Evolutionary conservation across 768 basidiomycete species (phyloP).

Genomic region (Harrya chromipes): DNA sequence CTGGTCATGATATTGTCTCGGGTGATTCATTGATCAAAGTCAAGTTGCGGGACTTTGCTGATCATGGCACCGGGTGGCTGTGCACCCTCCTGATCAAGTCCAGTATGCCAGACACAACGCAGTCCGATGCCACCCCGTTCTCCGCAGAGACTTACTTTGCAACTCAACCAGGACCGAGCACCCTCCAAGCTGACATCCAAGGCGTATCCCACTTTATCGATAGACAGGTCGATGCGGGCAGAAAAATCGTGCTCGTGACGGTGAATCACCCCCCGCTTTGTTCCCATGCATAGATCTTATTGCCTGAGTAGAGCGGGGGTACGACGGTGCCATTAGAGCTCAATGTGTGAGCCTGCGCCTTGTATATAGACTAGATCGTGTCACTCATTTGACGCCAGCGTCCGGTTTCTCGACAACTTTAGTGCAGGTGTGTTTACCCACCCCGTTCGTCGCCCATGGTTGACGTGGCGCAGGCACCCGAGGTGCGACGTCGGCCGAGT

Average conservation of each 20-base stretch:
- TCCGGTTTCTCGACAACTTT: slow-evolving; percentile 98
- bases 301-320: slow-evolving; percentile 76
- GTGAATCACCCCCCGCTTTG: slow-evolving; percentile 45
- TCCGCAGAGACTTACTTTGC: slow-evolving; percentile 90
- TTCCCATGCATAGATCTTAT: slow-evolving; percentile 13
- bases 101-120: slow-evolving; percentile 18
- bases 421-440: slow-evolving; percentile 70
- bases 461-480: slow-evolving; percentile 67
- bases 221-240: slow-evolving; percentile 58
- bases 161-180: slow-evolving; percentile 76
- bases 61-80: slow-evolving; percentile 12
- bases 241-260: slow-evolving; percentile 90
- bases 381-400: slow-evolving; percentile 48
- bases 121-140: slow-evolving; percentile 40
- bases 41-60: too few relatives aligned
- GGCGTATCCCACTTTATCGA: slow-evolving; percentile 67
- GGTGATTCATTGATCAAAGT: too few relatives aligned
- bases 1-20: too few relatives aligned
- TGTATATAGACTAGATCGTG: slow-evolving; percentile 1
- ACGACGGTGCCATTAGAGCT: slow-evolving; percentile 97
- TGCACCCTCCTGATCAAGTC: neutral
- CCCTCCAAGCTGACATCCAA: slow-evolving; percentile 65
- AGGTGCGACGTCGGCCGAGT: slow-evolving; percentile 97
- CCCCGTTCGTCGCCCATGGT: neutral
- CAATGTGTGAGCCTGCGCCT: slow-evolving; percentile 79